phyloP scores from a whole-genome alignment of 2,329 filamentous ascomycete species.

The Microdochium bolleyi region DNA sequence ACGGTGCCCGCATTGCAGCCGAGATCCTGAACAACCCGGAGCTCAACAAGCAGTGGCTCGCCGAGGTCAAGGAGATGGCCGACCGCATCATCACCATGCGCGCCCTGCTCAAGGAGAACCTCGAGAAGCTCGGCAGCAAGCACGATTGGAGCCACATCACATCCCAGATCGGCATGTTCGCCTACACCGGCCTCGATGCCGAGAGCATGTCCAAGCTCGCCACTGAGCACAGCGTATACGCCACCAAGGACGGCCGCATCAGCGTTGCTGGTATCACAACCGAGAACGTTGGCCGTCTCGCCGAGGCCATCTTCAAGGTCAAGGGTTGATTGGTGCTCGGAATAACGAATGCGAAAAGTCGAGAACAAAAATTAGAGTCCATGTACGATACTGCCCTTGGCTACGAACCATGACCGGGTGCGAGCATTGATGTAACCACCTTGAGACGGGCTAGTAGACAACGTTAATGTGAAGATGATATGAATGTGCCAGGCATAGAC shows the following conservation, averaged over 20 bases:
- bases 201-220: constrained; percentile 88
- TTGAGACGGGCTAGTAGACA: not conserved
- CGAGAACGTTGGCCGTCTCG: constrained; percentile 71
- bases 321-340: constrained; percentile 46
- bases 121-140: constrained; percentile 90
- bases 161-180: constrained; percentile 98
- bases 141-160: constrained; percentile 99
- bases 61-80: constrained; percentile 97
- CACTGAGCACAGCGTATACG: constrained; percentile 96
- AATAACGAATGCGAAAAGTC: not conserved
- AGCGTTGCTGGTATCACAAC: constrained; percentile 78
- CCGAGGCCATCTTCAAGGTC: constrained; percentile 78
- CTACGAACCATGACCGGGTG: not conserved
- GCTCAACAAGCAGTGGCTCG: constrained; percentile 90
- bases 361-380: not conserved
- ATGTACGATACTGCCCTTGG: not conserved
- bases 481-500: no score
- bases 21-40: constrained; percentile 81
- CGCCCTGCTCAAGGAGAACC: constrained; percentile 84
- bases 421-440: not conserved
- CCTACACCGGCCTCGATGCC: constrained; percentile 86
- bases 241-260: constrained; percentile 86
- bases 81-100: constrained; percentile 99
- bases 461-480: no score
- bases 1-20: constrained; percentile 89